Evolutionary conservation across 306 rosid species (phyloP).

Genomic region (Parietaria judaica): DNA sequence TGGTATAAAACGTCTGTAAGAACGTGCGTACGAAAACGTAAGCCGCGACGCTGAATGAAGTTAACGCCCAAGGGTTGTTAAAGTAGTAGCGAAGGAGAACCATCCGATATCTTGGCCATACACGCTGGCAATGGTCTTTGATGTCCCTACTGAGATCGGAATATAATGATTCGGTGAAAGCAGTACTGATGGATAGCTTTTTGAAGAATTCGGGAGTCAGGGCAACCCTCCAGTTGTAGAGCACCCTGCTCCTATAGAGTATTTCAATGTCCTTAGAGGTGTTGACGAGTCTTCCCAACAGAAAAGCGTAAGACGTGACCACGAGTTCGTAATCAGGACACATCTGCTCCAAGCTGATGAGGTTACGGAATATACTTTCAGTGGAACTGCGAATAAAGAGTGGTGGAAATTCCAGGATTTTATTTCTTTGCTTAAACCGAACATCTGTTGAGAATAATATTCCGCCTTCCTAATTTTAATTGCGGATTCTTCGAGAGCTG

Average conservation of each 20-base stretch:
- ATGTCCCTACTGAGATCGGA: neutral
- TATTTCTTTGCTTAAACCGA: neutral
- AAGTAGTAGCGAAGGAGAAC: slow-evolving; percentile 8
- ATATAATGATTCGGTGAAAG: neutral
- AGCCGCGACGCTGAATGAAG: neutral
- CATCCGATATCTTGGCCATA: slow-evolving; percentile 8
- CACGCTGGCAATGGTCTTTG: neutral
- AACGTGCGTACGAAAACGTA: neutral
- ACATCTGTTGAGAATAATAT: slow-evolving; percentile 1
- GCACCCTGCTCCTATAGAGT: neutral
- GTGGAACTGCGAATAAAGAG: slow-evolving; percentile 3
- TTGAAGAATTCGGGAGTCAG: slow-evolving; percentile 14
- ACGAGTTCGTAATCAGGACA: neutral
- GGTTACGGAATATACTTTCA: slow-evolving; percentile 3
- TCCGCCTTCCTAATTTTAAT: neutral
- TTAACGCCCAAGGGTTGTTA: slow-evolving; percentile 4
- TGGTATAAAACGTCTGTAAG: slow-evolving; percentile 8
- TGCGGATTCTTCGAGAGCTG: slow-evolving; percentile 7
- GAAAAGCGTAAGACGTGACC: slow-evolving; percentile 17
- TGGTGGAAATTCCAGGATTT: neutral
- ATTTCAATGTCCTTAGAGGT: neutral
- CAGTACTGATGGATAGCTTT: neutral
- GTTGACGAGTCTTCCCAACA: slow-evolving; percentile 15
- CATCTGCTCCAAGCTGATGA: slow-evolving; percentile 18
- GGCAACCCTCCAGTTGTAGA: slow-evolving; percentile 1